Evolutionary conservation across 805 yeast species (phyloP), one percentile per base, ranked within the genome.

Genomic region (Candida parachauliodes): DNA sequence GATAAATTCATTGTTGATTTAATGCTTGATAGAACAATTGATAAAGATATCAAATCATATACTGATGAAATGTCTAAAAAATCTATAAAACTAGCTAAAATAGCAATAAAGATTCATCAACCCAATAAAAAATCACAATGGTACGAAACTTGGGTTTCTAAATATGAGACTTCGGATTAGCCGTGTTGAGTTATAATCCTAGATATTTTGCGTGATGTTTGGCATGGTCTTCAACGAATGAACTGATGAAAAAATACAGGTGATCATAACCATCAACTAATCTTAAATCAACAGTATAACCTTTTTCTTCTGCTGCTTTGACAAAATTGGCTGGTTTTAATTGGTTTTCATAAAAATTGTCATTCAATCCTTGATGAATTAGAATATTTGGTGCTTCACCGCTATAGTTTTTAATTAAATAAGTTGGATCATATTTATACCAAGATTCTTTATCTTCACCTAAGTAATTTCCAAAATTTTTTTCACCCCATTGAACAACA

Each of bases 221-320:
- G 25, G 95, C 86, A 59, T 93, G 98, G 24, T 79, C 85, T 39
- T 76, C 82, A 9, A 83, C 83, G 60, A 88, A 89, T 0, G 86
- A 62, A 36, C 89, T 74, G 40, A 91, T 74, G 58, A 88, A 91
- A 61, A 76, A 93, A 68, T 89, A 91, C 34, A 89, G 82, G 57
- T 91, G 98, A 54, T 93, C 97, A 54, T 79, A 91, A 3, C 89
- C 96, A 1, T 84, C 88, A 14, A 76, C 95, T 24, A 77, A 51
- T 20, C 77, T 64, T 34, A 84, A 59, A 21, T 75, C 66, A 41
- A 91, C 71, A 39, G 76, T 70, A 18, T 10, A 27, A 4, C 79
- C 84, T 41, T 74, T 74, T 21, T 72, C 75, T 48, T 77, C 68
- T 5, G 81, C 71, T 7, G 83, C 83, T 34, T 70, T 75, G 7